These are phyloP conservation scores for Raphanus hybrid DNA, from an alignment of 441 rosid species.

Conservation along the genomic window DNA sequence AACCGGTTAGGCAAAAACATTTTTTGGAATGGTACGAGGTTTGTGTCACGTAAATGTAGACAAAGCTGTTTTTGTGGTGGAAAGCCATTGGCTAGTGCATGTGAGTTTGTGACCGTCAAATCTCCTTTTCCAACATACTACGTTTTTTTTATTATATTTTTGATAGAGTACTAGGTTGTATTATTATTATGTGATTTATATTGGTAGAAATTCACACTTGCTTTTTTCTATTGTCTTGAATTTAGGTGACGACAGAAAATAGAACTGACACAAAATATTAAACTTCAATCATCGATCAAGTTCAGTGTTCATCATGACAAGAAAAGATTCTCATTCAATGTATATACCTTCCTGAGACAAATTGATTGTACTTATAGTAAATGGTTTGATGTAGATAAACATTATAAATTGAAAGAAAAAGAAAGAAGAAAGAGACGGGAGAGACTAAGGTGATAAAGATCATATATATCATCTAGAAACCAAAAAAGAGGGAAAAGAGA, in stretches of 20 bases:
- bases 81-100: not conserved
- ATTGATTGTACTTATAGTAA: not conserved
- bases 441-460: not conserved
- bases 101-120: not conserved
- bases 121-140: not conserved
- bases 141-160: not conserved
- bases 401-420: not conserved
- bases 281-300: not conserved
- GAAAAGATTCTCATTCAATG: not conserved
- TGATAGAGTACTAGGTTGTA: not conserved
- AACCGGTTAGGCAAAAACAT: not conserved
- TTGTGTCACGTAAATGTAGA: not conserved
- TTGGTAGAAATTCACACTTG: not conserved
- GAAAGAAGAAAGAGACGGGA: not conserved
- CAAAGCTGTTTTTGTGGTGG: not conserved
- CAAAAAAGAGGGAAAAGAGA: not conserved
- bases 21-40: not conserved
- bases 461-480: conserved; percentile 11
- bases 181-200: not conserved
- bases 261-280: not conserved
- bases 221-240: not conserved
- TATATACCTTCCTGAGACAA: not conserved
- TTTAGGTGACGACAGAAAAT: conserved; percentile 3
- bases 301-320: not conserved
- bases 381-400: not conserved